Evolutionary conservation across 2,329 filamentous ascomycete genomes (phyloP).

Genomic region (Fusarium concolor): DNA sequence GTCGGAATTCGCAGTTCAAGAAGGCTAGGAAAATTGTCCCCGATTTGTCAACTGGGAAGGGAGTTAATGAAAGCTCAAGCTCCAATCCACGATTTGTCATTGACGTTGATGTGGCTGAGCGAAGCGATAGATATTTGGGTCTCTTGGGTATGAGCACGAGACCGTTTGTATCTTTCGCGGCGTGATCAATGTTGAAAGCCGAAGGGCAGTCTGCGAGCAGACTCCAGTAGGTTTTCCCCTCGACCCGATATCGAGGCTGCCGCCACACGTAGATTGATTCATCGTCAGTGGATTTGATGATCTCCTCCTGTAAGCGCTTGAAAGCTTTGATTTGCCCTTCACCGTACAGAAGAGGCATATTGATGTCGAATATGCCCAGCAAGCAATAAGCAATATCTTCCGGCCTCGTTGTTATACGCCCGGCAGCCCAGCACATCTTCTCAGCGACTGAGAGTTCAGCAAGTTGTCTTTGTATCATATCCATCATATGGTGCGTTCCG

Average conservation of each 20-base stretch:
- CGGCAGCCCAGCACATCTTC: slow-evolving; percentile 49
- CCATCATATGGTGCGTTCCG: slow-evolving; percentile 17
- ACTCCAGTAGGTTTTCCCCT: slow-evolving; percentile 42
- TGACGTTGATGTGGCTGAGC: slow-evolving; percentile 35
- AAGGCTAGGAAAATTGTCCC: slow-evolving; percentile 46
- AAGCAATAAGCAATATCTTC: slow-evolving; percentile 51
- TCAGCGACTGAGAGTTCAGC: slow-evolving; percentile 41
- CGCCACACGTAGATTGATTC: slow-evolving; percentile 49
- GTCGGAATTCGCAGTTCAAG: slow-evolving; percentile 46
- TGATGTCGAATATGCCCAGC: slow-evolving; percentile 50
- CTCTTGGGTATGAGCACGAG: slow-evolving; percentile 30
- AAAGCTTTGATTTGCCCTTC: slow-evolving; percentile 48
- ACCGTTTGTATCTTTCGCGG: slow-evolving; percentile 32
- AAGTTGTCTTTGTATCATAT: slow-evolving; percentile 10
- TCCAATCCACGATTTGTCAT: slow-evolving; percentile 44
- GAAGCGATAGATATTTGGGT: slow-evolving; percentile 43
- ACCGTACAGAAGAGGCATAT: slow-evolving; percentile 51
- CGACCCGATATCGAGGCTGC: slow-evolving; percentile 21
- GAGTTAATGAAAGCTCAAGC: slow-evolving; percentile 45
- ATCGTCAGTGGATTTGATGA: slow-evolving; percentile 46
- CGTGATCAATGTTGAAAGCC: slow-evolving; percentile 41
- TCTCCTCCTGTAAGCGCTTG: slow-evolving; percentile 46
- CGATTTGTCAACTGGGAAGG: slow-evolving; percentile 44
- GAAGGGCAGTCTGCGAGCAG: slow-evolving; percentile 45
- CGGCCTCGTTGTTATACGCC: slow-evolving; percentile 44